Base-by-base conservation (phyloP, 208 protist genomes). In the Leishmania major region DNA sequence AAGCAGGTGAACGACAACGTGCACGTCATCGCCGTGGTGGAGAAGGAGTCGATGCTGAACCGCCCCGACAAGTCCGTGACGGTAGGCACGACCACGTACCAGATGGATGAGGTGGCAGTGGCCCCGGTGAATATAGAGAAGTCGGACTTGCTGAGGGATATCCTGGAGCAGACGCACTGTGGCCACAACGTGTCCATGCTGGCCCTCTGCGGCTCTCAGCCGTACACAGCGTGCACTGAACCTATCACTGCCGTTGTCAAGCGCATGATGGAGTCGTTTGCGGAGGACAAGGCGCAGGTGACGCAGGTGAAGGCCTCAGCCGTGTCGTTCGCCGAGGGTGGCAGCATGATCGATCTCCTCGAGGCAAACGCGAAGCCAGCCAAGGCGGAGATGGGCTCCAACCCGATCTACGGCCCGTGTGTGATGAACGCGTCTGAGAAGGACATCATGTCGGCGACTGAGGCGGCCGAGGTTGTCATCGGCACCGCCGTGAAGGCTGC, bases 341-440 rank as follows among this genome's bases (percentile, higher is more conserved):
- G 75, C 60, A 80, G 84, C 59, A 77, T 87, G 47, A 80, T 87
- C 64, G 89, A 92, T 66, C 74, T 92, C 35, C 84, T 91, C 11
- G 49, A 49, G 4, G 60, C 55, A 10, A 66, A 80, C n/a, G 82
- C 72, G 43, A 60, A 80, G 62, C 78, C 77, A 22, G 71, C 77
- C n/a, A 89, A 87, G 75, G 82, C 71, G 49, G 81, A 86, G 71
- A 76, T 90, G 74, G 89, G 87, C 78, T 85, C 82, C 19, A 92
- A 89, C 75, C 89, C 89, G 19, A 84, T 94, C 78, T 94, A 80
- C 73, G 91, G 91, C 28, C 81, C 85, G 11, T 91, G 91, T 55
- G 71, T 94, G n/a, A 84, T 89, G 82, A 87, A 89, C 81, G 72
- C 88, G 17, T 82, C 84, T 25, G 88, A 94, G 64, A 83, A 78